These are phyloP conservation scores for Calonectria pteridis DNA, from an alignment of 2,329 filamentous ascomycete genomes.

Conservation along the genomic window DNA sequence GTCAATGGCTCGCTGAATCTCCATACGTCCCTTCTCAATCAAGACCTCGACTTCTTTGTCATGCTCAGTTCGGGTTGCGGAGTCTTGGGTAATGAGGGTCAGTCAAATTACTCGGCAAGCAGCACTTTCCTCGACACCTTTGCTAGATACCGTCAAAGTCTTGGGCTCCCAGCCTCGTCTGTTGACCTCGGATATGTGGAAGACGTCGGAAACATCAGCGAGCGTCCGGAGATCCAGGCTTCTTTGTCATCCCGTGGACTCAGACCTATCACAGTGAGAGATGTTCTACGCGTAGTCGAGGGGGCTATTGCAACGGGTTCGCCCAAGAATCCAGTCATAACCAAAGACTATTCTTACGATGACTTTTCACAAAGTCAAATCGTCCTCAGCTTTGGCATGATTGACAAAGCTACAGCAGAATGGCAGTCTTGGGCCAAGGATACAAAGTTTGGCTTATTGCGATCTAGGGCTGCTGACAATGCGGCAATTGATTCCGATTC, in stretches of 20 bases:
- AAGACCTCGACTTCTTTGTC: constrained; percentile 40
- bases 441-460: constrained; percentile 37
- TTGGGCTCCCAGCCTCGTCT: constrained; percentile 36
- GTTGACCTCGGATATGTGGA: constrained; percentile 39
- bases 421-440: constrained; percentile 42
- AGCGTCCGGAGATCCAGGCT: constrained; percentile 39
- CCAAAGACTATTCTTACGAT: constrained; percentile 29
- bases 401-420: constrained; percentile 38
- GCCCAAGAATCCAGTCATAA: constrained; percentile 22
- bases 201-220: constrained; percentile 41
- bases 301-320: constrained; percentile 36
- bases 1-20: constrained; percentile 40
- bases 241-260: constrained; percentile 36
- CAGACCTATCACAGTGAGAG: constrained; percentile 39
- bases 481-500: constrained; percentile 29
- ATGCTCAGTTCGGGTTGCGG: constrained; percentile 42
- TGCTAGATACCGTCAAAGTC: constrained; percentile 36
- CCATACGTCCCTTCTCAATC: constrained; percentile 31
- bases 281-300: constrained; percentile 39
- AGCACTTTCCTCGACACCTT: constrained; percentile 42
- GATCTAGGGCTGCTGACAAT: constrained; percentile 33
- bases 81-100: constrained; percentile 37
- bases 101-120: constrained; percentile 39
- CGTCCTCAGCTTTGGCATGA: constrained; percentile 41
- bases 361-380: constrained; percentile 36